Conservation (phyloP, 2,329 filamentous ascomycete genomes). For the Penicillium palitans region DNA sequence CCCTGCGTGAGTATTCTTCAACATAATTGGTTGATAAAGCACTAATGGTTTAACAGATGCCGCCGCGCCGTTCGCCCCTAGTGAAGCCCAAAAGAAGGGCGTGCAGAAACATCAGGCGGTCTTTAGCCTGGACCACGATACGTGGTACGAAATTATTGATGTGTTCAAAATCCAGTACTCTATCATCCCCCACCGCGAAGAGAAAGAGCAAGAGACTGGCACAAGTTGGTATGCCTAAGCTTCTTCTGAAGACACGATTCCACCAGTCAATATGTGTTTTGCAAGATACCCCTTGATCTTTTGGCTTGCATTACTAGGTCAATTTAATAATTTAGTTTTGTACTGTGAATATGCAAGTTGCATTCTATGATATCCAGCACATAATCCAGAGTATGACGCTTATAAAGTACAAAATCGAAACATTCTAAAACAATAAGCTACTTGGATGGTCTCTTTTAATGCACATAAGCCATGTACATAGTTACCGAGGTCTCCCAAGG, state of each 20-base stretch:
- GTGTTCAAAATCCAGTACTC: slow-evolving; percentile 74
- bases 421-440: background rate
- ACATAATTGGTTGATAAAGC: background rate
- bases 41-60: slow-evolving; percentile 40
- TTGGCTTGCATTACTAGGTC: background rate
- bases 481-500: background rate
- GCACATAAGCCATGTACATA: background rate
- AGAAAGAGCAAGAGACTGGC: slow-evolving; percentile 52
- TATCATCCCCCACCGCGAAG: slow-evolving; percentile 79
- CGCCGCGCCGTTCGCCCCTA: slow-evolving; percentile 49
- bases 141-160: slow-evolving; percentile 75
- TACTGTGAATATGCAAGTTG: background rate
- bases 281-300: slow-evolving; percentile 19
- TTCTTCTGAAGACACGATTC: background rate
- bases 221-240: slow-evolving; percentile 66
- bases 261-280: slow-evolving; percentile 6
- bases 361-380: background rate
- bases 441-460: background rate
- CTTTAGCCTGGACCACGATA: slow-evolving; percentile 80
- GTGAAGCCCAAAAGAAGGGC: slow-evolving; percentile 52
- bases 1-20: slow-evolving; percentile 64
- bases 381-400: background rate
- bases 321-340: background rate
- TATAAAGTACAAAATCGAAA: background rate
- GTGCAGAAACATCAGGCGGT: slow-evolving; percentile 79